Conservation (phyloP, 768 basidiomycete genomes). For the Termitomyces sp. region DNA sequence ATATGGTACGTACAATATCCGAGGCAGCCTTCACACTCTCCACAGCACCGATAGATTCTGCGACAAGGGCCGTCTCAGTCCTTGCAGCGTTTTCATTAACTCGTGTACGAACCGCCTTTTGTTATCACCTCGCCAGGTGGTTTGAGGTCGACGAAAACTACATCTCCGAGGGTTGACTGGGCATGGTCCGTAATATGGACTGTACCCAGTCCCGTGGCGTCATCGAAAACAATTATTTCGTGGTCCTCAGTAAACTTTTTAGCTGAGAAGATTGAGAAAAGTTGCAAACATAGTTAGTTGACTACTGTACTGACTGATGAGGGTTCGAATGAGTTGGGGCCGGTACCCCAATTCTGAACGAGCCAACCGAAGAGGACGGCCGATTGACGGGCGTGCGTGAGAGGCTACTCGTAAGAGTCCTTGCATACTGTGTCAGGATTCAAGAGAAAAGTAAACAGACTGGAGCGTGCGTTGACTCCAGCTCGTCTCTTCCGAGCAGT, state of each 20-base stretch:
- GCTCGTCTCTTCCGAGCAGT: background rate
- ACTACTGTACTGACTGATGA: constrained; percentile 49
- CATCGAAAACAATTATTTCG: constrained; percentile 80
- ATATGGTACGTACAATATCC: constrained; percentile 59
- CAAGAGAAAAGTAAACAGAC: background rate
- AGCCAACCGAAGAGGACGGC: constrained; percentile 16
- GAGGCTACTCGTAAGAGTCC: constrained; percentile 27
- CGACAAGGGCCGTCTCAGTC: background rate
- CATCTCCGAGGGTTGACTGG: constrained; percentile 87
- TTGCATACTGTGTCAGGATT: constrained; percentile 26
- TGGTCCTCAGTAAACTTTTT: constrained; percentile 84
- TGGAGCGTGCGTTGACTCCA: background rate
- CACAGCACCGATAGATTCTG: constrained; percentile 85
- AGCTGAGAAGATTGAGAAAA: constrained; percentile 32
- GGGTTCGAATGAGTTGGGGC: constrained; percentile 36
- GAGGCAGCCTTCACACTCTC: constrained; percentile 97
- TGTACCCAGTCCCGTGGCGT: constrained; percentile 67
- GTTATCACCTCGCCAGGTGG: constrained; percentile 50
- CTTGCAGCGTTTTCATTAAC: background rate
- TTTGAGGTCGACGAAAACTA: constrained; percentile 95
- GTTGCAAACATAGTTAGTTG: background rate
- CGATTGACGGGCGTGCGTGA: constrained; percentile 14
- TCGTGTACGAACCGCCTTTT: constrained; percentile 63
- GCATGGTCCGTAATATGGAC: constrained; percentile 91
- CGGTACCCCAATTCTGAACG: constrained; percentile 18